These are phyloP conservation scores for Diaporthe citrichinensis DNA, from an alignment of 2,329 filamentous ascomycete species.

Conservation along the genomic window DNA sequence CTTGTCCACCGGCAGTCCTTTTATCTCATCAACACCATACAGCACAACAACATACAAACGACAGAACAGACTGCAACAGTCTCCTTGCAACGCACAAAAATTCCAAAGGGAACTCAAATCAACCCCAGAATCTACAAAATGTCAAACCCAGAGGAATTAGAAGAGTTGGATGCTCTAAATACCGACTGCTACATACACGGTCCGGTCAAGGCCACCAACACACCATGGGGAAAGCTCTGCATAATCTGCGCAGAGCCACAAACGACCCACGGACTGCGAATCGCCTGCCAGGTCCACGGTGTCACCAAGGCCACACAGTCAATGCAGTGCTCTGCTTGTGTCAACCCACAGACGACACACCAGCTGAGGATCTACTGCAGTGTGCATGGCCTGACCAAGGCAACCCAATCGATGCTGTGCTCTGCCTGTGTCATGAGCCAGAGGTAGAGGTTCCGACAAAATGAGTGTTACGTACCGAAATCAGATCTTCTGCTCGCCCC, in stretches of 20 bases:
- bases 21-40: background rate
- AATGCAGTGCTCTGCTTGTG: conserved; percentile 1
- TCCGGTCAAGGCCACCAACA: background rate
- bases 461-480: too few relatives aligned
- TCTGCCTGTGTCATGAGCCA: conserved; percentile 2
- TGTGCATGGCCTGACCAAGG: background rate
- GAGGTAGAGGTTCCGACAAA: background rate
- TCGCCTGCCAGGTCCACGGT: background rate
- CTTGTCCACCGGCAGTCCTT: background rate
- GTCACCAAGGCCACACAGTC: conserved; percentile 1
- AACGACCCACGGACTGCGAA: background rate
- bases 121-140: background rate
- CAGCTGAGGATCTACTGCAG: conserved; percentile 4
- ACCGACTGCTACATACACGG: conserved; percentile 1
- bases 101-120: background rate
- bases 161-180: background rate
- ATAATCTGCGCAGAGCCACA: conserved; percentile 1
- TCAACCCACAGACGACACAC: conserved; percentile 24
- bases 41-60: background rate
- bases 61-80: background rate
- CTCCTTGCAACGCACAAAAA: too few relatives aligned
- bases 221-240: background rate
- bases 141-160: background rate
- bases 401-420: conserved; percentile 7
- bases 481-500: background rate